These are phyloP conservation scores for Helianthus tuberosus DNA, from an alignment of 129 eudicot species.

Conservation along the genomic window DNA sequence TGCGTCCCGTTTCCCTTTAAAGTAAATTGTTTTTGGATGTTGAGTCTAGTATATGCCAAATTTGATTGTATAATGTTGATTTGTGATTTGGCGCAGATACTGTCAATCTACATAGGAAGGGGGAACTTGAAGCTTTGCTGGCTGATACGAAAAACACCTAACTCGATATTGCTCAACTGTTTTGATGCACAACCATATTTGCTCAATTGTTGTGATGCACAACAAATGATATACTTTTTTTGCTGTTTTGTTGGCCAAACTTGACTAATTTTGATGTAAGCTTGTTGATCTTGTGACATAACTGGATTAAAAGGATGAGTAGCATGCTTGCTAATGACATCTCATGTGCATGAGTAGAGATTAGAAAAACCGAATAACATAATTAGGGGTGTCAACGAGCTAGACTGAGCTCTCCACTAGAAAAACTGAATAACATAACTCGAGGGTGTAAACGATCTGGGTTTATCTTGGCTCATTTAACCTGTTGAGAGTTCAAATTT, in stretches of 20 bases:
- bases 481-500: too few relatives aligned
- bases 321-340: too few relatives aligned
- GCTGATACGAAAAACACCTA: slow-evolving; percentile 49
- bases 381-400: too few relatives aligned
- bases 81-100: slow-evolving; percentile 56
- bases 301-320: too few relatives aligned
- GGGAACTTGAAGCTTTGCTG: slow-evolving; percentile 80
- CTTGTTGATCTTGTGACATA: too few relatives aligned
- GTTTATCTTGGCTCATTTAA: too few relatives aligned
- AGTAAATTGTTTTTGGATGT: neutral
- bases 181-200: neutral
- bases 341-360: too few relatives aligned
- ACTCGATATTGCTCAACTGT: neutral
- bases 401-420: too few relatives aligned
- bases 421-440: too few relatives aligned
- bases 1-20: neutral
- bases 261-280: neutral
- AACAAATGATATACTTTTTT: neutral
- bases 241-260: neutral
- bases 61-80: neutral
- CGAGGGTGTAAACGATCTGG: too few relatives aligned
- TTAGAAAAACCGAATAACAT: too few relatives aligned
- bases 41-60: neutral
- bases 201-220: neutral
- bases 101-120: slow-evolving; percentile 60